phyloP scores from a whole-genome alignment of 2,329 filamentous ascomycete genomes.

The Pseudodiploospora longispora region DNA sequence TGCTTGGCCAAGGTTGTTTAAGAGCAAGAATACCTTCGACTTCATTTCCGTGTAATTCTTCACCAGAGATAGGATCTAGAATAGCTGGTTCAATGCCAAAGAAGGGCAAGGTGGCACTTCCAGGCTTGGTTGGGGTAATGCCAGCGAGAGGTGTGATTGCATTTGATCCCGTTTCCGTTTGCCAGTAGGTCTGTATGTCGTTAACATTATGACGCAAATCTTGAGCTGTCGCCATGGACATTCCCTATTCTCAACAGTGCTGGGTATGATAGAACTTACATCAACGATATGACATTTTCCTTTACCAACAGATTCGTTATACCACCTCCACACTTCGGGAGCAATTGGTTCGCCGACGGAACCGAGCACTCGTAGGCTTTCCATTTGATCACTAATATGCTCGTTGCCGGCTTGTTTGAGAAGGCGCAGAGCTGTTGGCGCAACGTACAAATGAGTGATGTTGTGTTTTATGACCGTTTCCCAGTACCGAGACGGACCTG shows the following conservation, averaged over 20 bases:
- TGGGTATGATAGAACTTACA: conserved; percentile 48
- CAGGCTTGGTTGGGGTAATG: conserved; percentile 87
- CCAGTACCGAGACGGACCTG: conserved; percentile 98
- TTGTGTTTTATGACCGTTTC: conserved; percentile 93
- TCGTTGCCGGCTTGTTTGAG: conserved; percentile 94
- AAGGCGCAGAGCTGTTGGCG: conserved; percentile 84
- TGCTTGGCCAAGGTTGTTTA: conserved; percentile 92
- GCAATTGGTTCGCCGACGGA: conserved; percentile 22
- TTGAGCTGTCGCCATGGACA: background rate
- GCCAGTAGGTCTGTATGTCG: conserved; percentile 81
- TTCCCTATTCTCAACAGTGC: background rate
- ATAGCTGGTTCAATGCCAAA: conserved; percentile 93
- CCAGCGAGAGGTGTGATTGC: conserved; percentile 85
- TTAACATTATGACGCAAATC: background rate
- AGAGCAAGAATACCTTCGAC: conserved; percentile 89
- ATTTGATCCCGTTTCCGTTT: conserved; percentile 92
- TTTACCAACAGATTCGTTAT: conserved; percentile 83
- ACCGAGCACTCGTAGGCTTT: conserved; percentile 5
- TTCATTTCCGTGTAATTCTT: conserved; percentile 82
- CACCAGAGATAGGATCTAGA: conserved; percentile 83
- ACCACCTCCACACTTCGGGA: conserved; percentile 98
- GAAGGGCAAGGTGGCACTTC: conserved; percentile 89
- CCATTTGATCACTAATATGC: conserved; percentile 23
- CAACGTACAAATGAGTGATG: conserved; percentile 97
- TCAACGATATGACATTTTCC: conserved; percentile 84